Evolutionary conservation across 225 moss, liverwort and hornwort genomes (phyloP).

Genomic region (Sphagnum contortum): DNA sequence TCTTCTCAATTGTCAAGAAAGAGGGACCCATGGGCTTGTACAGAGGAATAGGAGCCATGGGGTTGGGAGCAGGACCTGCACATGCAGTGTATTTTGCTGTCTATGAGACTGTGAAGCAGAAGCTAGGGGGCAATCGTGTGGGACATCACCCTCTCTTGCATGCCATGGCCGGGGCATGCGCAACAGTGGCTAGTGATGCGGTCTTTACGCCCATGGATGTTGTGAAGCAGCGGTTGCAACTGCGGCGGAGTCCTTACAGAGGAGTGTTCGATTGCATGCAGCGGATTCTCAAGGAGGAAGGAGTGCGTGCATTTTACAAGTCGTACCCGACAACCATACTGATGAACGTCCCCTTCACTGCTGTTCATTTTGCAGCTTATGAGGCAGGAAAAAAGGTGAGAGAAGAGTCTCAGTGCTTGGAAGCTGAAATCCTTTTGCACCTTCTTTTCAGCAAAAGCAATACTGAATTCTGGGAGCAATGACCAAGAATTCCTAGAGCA

Average conservation of each 20-base stretch:
- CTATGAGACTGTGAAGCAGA: constrained; percentile 85
- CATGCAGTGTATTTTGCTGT: constrained; percentile 92
- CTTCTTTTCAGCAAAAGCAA: no score
- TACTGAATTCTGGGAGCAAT: no score
- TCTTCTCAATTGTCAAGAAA: constrained; percentile 56
- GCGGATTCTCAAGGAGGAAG: constrained; percentile 72
- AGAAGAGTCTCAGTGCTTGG: no score
- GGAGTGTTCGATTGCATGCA: constrained; percentile 71
- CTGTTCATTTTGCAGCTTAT: constrained; percentile 92
- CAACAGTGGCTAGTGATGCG: constrained; percentile 88
- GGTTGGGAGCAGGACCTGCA: constrained; percentile 90
- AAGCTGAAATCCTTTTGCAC: no score
- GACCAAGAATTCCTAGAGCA: no score
- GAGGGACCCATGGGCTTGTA: constrained; percentile 88
- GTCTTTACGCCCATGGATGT: constrained; percentile 99
- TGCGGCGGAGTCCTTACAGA: constrained; percentile 74
- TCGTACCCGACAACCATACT: constrained; percentile 84
- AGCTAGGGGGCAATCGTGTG: constrained; percentile 64
- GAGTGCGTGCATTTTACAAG: constrained; percentile 65
- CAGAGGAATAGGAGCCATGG: constrained; percentile 95
- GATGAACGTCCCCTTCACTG: constrained; percentile 95
- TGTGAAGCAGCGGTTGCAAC: constrained; percentile 95
- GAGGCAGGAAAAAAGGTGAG: constrained; percentile 82
- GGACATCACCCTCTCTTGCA: constrained; percentile 84
- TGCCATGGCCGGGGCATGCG: constrained; percentile 67